Evolutionary conservation across 1,284 basidiomycete species (phyloP), one percentile per base, ranked within the genome.

Genomic region (Pascua sp.): DNA sequence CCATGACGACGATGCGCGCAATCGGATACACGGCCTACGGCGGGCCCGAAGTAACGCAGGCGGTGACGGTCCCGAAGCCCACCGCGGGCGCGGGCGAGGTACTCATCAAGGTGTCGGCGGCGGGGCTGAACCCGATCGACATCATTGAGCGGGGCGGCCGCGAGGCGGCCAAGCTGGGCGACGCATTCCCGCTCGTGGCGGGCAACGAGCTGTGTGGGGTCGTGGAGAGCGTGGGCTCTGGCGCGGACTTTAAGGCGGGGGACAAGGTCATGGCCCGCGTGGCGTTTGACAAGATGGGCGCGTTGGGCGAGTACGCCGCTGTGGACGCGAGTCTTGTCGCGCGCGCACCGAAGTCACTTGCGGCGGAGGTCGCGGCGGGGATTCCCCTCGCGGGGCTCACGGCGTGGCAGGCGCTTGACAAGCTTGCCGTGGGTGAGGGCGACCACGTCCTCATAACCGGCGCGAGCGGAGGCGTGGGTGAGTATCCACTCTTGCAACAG

Each of bases 201-300:
- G 61, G 58, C 41, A 57, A 56, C 53, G 61, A 83, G 67, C 80
- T 79, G 53, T 71, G 72, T 11, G 82, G 82, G 11, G 66, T 63
- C 1, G 75, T 83, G 56, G 75, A 72, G 16, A 64, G 68, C 37
- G 56, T 80, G 38, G 80, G 53, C 32, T n/a, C n/a, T n/a, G 24
- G 24, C 4, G 24, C 4, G 24, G 4, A 32, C 24, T 32, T 32
- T 32, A 80, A 58, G 17, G 69, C 77, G n/a, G 82, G 82, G 4
- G 80, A 82, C 57, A 69, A 75, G 8, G 78, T 82, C 11, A 77
- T 79, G 9, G 80, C 77, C 9, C 75, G 78, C 50, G 77, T 81
- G 8, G 76, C 78, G 57, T 67, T 78, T 64, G 69, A 49, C 12
- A 50, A 59, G 44, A 61, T 61, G 47, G 75, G 76, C 55, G 70